Evolutionary conservation across 805 yeast genomes (phyloP).

Genomic region (Candida boleticola): DNA sequence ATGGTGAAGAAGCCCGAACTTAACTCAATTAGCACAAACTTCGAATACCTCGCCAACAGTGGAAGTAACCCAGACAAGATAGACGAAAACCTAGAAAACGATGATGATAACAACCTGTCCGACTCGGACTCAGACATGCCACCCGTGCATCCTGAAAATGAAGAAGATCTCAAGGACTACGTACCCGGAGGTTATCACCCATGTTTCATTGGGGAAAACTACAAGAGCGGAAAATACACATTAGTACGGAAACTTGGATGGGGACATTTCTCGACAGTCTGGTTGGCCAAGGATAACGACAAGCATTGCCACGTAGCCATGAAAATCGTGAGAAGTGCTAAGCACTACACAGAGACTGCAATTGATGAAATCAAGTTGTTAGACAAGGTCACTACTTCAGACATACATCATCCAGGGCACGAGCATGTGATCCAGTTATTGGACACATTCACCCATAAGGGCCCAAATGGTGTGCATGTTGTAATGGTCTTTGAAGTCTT

Average conservation of each 20-base stretch:
- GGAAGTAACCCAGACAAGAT: slow-evolving; percentile 7
- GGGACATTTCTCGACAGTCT: slow-evolving; percentile 98
- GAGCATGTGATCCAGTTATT: slow-evolving; percentile 74
- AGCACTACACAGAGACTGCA: slow-evolving; percentile 90
- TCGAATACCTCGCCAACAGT: slow-evolving; percentile 12
- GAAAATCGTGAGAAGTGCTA: slow-evolving; percentile 89
- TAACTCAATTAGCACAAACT: slow-evolving; percentile 36
- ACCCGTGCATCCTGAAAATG: slow-evolving; percentile 49
- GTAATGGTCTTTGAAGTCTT: slow-evolving; percentile 97
- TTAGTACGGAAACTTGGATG: slow-evolving; percentile 92
- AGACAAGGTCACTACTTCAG: slow-evolving; percentile 60
- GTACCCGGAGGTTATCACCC: slow-evolving; percentile 96
- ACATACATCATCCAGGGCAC: slow-evolving; percentile 74
- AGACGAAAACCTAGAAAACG: slow-evolving; percentile 13
- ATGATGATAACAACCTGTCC: slow-evolving; percentile 18
- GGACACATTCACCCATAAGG: slow-evolving; percentile 82
- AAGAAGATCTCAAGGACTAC: slow-evolving; percentile 85
- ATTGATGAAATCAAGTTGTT: slow-evolving; percentile 86
- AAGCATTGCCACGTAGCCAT: slow-evolving; percentile 79
- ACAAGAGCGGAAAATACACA: slow-evolving; percentile 71
- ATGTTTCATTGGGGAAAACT: slow-evolving; percentile 81
- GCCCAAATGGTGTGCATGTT: slow-evolving; percentile 89
- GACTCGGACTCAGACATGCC: slow-evolving; percentile 20
- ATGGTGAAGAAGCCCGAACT: slow-evolving; percentile 29
- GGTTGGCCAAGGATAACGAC: slow-evolving; percentile 71